phyloP scores from a whole-genome alignment of 2,329 filamentous ascomycete genomes.

The Calycina herbarum region DNA sequence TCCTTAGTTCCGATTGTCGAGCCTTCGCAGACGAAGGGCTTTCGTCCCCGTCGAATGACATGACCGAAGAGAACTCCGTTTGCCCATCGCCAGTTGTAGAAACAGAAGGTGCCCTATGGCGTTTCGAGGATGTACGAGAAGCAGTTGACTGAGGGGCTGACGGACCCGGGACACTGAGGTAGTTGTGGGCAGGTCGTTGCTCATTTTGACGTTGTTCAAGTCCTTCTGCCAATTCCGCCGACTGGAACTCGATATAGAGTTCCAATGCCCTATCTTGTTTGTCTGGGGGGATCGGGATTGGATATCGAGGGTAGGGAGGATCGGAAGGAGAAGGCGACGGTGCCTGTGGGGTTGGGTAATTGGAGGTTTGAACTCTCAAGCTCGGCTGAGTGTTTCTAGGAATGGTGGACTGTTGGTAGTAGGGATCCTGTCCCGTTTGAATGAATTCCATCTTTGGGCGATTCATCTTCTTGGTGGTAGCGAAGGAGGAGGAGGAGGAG shows the following conservation, averaged over 20 bases:
- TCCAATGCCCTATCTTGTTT: conserved; percentile 29
- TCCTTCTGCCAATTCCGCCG: conserved; percentile 22
- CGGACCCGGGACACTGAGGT: conserved; percentile 21
- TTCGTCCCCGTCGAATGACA: conserved; percentile 31
- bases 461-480: conserved; percentile 2
- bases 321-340: conserved; percentile 20
- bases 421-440: neutral
- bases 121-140: conserved; percentile 25
- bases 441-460: neutral
- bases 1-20: conserved; percentile 21
- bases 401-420: neutral
- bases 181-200: conserved; percentile 19
- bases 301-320: conserved; percentile 21
- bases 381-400: conserved; percentile 11
- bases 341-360: conserved; percentile 15
- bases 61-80: conserved; percentile 33
- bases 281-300: conserved; percentile 27
- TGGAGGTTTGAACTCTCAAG: conserved; percentile 21
- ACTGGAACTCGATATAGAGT: conserved; percentile 26
- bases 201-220: conserved; percentile 23
- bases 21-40: conserved; percentile 22
- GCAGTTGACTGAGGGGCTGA: conserved; percentile 25
- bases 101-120: conserved; percentile 21
- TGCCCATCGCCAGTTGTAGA: conserved; percentile 23
- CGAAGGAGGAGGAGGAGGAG: neutral